Conservation (phyloP, 2,329 filamentous ascomycete genomes). For the Hawksworthiomyces lignivorus region DNA sequence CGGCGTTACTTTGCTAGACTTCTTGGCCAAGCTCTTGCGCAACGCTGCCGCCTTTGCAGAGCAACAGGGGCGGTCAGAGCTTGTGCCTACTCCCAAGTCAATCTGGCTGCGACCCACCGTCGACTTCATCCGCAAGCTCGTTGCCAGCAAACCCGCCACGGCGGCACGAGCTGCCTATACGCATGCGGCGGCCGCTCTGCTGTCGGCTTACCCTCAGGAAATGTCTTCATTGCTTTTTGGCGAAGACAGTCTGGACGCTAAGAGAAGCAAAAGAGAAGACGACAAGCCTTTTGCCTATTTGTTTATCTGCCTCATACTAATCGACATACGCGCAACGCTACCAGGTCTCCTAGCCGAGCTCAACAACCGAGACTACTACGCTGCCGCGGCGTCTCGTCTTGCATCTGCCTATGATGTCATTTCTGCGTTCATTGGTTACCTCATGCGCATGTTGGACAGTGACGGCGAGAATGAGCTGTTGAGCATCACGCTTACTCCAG, state of each 20-base stretch:
- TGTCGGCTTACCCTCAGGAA: slow-evolving; percentile 44
- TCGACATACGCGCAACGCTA: slow-evolving; percentile 57
- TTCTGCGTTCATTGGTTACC: slow-evolving; percentile 50
- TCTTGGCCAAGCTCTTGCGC: slow-evolving; percentile 45
- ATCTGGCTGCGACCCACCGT: slow-evolving; percentile 45
- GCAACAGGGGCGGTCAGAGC: slow-evolving; percentile 30
- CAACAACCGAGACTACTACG: slow-evolving; percentile 45
- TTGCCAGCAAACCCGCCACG: slow-evolving; percentile 46
- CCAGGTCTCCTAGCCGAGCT: slow-evolving; percentile 52
- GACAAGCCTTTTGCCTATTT: slow-evolving; percentile 54
- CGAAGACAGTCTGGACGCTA: background rate
- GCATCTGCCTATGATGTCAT: slow-evolving; percentile 56
- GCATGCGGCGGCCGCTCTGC: slow-evolving; percentile 48
- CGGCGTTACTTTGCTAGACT: slow-evolving; percentile 50
- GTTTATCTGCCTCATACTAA: slow-evolving; percentile 56
- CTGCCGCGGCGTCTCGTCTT: slow-evolving; percentile 42
- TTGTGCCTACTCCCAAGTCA: slow-evolving; percentile 31
- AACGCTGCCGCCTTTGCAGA: slow-evolving; percentile 25
- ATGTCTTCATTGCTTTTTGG: slow-evolving; percentile 46
- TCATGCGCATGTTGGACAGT: slow-evolving; percentile 39
- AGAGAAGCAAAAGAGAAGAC: background rate
- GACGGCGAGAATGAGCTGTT: background rate
- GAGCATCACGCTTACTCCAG: slow-evolving; percentile 34
- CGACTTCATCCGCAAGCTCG: slow-evolving; percentile 43
- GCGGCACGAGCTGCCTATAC: slow-evolving; percentile 52